Percentiles rank a stretch among this genome's conserved stretches.
These are phyloP conservation scores for Vigna unguiculata DNA, from an alignment of 306 rosid genomes.

Conservation along the genomic window DNA sequence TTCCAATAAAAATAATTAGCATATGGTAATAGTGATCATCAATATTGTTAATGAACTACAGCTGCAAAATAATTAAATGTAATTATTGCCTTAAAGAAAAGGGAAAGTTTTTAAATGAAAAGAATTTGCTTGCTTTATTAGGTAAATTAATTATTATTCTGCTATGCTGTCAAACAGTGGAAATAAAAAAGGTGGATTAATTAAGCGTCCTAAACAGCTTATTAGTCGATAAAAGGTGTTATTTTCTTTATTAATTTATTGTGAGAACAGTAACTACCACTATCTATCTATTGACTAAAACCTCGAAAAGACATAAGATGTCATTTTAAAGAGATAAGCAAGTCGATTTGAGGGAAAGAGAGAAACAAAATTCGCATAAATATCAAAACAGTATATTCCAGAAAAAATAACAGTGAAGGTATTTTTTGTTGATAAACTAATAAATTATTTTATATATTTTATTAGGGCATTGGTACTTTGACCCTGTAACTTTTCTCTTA, in stretches of 20 bases:
- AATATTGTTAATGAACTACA: slow-evolving; percentile 25
- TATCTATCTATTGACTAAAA: slow-evolving; percentile 46
- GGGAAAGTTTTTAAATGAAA: slow-evolving; percentile 30
- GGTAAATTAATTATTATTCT: slow-evolving; percentile 62
- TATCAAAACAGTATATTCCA: slow-evolving; percentile 20
- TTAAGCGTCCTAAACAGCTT: slow-evolving; percentile 55
- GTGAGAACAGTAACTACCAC: slow-evolving; percentile 47
- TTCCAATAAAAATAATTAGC: slow-evolving; percentile 33
- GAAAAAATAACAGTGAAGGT: slow-evolving; percentile 16
- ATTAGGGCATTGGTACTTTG: too few relatives aligned
- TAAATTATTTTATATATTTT: background rate
- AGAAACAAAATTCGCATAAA: slow-evolving; percentile 46
- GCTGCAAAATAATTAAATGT: slow-evolving; percentile 48
- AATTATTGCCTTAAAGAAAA: slow-evolving; percentile 32
- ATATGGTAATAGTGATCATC: background rate
- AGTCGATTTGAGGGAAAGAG: slow-evolving; percentile 50
- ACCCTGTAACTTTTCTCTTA: too few relatives aligned
- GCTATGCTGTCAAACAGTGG: slow-evolving; percentile 57
- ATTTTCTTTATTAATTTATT: slow-evolving; percentile 39
- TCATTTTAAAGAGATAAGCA: slow-evolving; percentile 45
- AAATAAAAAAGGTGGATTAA: slow-evolving; percentile 48
- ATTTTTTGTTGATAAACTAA: slow-evolving; percentile 3
- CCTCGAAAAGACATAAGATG: slow-evolving; percentile 44
- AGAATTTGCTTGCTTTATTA: slow-evolving; percentile 54
- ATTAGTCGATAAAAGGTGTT: slow-evolving; percentile 53